Evolutionary conservation across 352 stramenopile genomes (phyloP).

Genomic region (Globisporangium cystogenes): DNA sequence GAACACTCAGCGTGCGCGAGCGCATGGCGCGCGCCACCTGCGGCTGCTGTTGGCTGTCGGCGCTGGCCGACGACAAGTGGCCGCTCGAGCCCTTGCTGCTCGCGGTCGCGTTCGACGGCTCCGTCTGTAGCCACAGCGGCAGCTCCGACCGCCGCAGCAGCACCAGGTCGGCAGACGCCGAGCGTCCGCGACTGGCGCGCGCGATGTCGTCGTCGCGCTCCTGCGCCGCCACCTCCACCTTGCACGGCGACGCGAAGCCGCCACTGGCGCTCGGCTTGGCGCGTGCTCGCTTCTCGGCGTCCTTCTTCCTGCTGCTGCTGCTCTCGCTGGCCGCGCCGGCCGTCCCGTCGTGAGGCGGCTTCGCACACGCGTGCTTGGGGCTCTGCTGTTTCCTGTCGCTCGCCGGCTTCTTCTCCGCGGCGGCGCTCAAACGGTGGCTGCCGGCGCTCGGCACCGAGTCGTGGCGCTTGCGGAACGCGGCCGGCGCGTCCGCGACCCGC

Average conservation of each 20-base stretch:
- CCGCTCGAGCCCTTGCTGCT: neutral
- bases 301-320: neutral
- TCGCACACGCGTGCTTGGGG: neutral
- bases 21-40: neutral
- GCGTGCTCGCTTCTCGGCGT: neutral
- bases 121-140: conserved; percentile 19
- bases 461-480: conserved; percentile 22
- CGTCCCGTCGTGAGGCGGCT: neutral
- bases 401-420: conserved; percentile 9
- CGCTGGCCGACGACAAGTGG: neutral
- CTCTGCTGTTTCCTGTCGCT: neutral
- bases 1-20: conserved; percentile 2
- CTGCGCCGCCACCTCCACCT: neutral
- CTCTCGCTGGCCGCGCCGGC: neutral
- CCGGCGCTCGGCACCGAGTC: conserved; percentile 14
- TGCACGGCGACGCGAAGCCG: conserved; percentile 7
- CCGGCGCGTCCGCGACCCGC: conserved; percentile 24
- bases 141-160: conserved; percentile 15
- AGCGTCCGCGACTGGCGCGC: conserved; percentile 12
- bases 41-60: neutral
- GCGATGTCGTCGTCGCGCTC: conserved; percentile 1
- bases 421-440: neutral
- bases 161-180: conserved; percentile 25
- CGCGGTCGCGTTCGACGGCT: neutral
- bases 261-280: neutral